These are phyloP conservation scores for Hirsutella rhossiliensis DNA, from an alignment of 2,329 filamentous ascomycete species.

Conservation along the genomic window DNA sequence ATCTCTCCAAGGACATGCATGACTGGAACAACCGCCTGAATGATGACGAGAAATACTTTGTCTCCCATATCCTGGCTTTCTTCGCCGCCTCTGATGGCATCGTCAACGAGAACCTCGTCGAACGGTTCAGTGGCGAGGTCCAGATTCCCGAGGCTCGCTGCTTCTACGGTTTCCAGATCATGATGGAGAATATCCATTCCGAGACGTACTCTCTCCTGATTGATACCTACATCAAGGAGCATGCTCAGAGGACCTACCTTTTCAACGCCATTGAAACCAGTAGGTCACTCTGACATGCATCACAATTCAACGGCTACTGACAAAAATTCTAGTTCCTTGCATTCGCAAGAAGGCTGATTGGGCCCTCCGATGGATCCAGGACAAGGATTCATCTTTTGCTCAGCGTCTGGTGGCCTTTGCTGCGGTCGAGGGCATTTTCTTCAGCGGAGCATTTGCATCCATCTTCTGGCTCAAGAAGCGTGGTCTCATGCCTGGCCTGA, in stretches of 20 bases:
- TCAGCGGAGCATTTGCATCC: constrained; percentile 94
- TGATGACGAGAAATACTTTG: constrained; percentile 95
- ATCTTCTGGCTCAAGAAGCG: constrained; percentile 99
- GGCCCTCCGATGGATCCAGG: constrained; percentile 89
- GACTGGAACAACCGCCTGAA: constrained; percentile 98
- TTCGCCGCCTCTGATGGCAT: constrained; percentile 98
- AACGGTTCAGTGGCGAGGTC: constrained; percentile 94
- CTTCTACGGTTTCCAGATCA: constrained; percentile 99
- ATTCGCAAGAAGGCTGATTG: constrained; percentile 98
- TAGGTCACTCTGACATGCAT: constrained; percentile 30
- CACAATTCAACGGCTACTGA: constrained; percentile 7
- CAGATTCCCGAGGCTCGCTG: constrained; percentile 96
- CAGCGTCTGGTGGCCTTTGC: constrained; percentile 94
- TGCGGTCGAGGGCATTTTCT: constrained; percentile 98
- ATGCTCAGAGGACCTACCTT: constrained; percentile 81
- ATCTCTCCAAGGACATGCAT: constrained; percentile 95
- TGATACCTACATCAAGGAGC: constrained; percentile 98
- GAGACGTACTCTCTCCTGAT: constrained; percentile 99
- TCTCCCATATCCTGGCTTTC: constrained; percentile 97
- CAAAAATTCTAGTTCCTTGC: constrained; percentile 56
- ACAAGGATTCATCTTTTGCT: constrained; percentile 88
- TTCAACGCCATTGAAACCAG: constrained; percentile 99
- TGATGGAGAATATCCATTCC: constrained; percentile 99
- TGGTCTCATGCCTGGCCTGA: constrained; percentile 94
- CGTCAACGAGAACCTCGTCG: constrained; percentile 97